phyloP scores from a whole-genome alignment of 352 stramenopile species.

The Globisporangium echinulatum region DNA sequence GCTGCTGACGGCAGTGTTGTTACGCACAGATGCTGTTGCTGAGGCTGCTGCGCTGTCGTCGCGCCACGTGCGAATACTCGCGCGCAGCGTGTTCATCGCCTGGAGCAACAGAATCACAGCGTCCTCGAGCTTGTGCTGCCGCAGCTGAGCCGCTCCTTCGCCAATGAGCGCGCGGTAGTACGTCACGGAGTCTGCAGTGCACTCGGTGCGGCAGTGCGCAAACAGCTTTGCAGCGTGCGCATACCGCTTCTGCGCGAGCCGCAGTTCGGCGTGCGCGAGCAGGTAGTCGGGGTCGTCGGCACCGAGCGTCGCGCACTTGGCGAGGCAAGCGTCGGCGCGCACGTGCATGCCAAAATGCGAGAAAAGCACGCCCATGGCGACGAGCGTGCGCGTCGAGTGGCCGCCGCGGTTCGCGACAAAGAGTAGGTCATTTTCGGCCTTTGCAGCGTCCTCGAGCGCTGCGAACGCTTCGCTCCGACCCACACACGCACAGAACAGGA shows the following conservation, averaged over 20 bases:
- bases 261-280: constrained; percentile 39
- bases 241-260: constrained; percentile 37
- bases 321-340: constrained; percentile 40
- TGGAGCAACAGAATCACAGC: constrained; percentile 30
- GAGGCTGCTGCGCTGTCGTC: not conserved
- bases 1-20: not conserved
- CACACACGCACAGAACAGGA: constrained; percentile 35
- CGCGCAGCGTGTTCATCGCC: constrained; percentile 28
- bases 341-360: constrained; percentile 46
- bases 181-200: constrained; percentile 17
- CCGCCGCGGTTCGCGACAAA: constrained; percentile 36
- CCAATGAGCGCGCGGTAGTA: constrained; percentile 44
- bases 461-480: constrained; percentile 32
- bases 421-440: constrained; percentile 28
- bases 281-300: constrained; percentile 33
- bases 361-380: constrained; percentile 50
- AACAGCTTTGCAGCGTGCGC: constrained; percentile 26
- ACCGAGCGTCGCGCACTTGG: constrained; percentile 26
- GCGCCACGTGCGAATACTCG: constrained; percentile 12
- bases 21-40: no score
- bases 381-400: constrained; percentile 14
- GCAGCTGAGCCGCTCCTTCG: constrained; percentile 31
- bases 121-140: constrained; percentile 36
- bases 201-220: constrained; percentile 25
- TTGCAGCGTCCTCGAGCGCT: constrained; percentile 17